Base-by-base conservation (phyloP, 768 basidiomycete species). In the Auriculariales sp. region DNA sequence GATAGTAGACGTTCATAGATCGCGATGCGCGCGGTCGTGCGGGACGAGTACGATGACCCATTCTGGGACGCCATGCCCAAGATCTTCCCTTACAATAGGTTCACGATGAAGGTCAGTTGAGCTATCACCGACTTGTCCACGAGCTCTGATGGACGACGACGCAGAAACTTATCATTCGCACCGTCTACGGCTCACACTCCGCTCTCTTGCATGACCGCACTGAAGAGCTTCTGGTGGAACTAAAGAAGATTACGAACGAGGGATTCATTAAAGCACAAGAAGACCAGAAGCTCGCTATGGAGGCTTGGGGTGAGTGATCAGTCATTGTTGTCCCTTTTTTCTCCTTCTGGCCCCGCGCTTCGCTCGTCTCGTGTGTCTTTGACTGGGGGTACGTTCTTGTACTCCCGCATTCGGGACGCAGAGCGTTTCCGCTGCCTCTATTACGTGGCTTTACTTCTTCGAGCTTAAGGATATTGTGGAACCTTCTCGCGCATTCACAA, bases 41-140 rank as follows among this genome's bases (percentile, higher is more conserved):
- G 86, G n/a, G 85, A 81, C 62, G 81, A 93, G 60, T 95, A 94
- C 64, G 84, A 89, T 53, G 92, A 94, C 15, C 77, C 85, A 57
- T 94, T 94, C 63, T 97, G 94, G 67, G 81, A 78, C 57, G 70
- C 83, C 17, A 84, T 97, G 78, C 89, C 93, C 0, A 71, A 66
- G 22, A 62, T 94, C 32, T 91, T 98, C 58, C 90, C 91, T 0
- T 98, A 97, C 61, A 99, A 99, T 67, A 81, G 83, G 55, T 99
- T 87, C 62, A 94, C 89, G 0, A 91, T 97, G 81, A 84, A 75
- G 47, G 83, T 86, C 49, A 47, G 81, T 71, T 15, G 6, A 4
- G 27, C 32, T 36, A 17, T 34, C 17, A 47, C 45, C 28, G 0
- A 47, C 31, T 24, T 33, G 11, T 7, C 33, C 30, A 24, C 29